Evolutionary conservation across 441 rosid species (phyloP).

Genomic region (Theobroma grandiflorum): DNA sequence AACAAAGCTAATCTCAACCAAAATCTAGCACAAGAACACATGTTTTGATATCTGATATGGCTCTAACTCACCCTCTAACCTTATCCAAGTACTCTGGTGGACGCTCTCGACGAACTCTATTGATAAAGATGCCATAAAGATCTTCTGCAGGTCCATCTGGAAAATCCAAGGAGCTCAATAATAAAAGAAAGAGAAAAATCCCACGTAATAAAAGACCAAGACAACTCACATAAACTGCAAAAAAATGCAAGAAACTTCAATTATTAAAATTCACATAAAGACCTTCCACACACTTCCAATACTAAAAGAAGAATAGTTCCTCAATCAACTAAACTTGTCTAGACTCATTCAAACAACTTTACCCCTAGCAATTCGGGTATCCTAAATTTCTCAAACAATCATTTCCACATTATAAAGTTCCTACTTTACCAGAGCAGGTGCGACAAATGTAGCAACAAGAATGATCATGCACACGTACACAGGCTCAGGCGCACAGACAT

Average conservation of each 20-base stretch:
- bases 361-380: neutral
- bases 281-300: slow-evolving; percentile 3
- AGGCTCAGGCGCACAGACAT: slow-evolving; percentile 22
- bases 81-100: slow-evolving; percentile 78
- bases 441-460: neutral
- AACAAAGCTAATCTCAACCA: slow-evolving; percentile 4
- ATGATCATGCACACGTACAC: neutral
- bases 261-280: neutral
- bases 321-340: slow-evolving; percentile 8
- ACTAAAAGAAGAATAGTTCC: neutral
- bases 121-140: slow-evolving; percentile 91
- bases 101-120: slow-evolving; percentile 78
- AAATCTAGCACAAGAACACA: neutral
- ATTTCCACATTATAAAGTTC: neutral
- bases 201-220: slow-evolving; percentile 6
- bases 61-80: slow-evolving; percentile 72
- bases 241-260: neutral
- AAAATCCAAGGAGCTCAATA: slow-evolving; percentile 11
- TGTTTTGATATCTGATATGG: slow-evolving; percentile 12
- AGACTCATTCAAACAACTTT: slow-evolving; percentile 1
- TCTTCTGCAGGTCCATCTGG: slow-evolving; percentile 96
- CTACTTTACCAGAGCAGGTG: slow-evolving; percentile 6
- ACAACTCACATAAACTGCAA: neutral
- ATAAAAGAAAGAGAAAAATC: neutral
- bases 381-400: slow-evolving; percentile 3